phyloP scores from a whole-genome alignment of 768 basidiomycete species.

The Boletus coccyginus region DNA sequence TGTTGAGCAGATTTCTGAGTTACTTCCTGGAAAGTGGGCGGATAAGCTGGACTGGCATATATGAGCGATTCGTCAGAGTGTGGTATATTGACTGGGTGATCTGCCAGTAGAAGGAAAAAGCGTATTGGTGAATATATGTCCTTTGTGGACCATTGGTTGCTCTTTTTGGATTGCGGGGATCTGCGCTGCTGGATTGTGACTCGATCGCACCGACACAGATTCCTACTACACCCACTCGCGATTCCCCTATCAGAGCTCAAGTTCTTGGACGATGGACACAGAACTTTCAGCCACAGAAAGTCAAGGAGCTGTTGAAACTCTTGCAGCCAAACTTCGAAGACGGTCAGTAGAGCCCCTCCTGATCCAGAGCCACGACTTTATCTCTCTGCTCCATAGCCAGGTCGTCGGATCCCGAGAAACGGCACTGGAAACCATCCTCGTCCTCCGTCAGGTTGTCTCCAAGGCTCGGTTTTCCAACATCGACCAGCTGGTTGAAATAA shows the following conservation, averaged over 20 bases:
- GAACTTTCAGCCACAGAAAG: constrained; percentile 38
- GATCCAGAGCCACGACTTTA: constrained; percentile 35
- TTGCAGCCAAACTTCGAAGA: constrained; percentile 68
- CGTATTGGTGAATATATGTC: too few relatives aligned
- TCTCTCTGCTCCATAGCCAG: constrained; percentile 52
- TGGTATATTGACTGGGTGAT: too few relatives aligned
- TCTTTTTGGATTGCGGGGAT: constrained; percentile 15
- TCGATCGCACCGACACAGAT: constrained; percentile 4
- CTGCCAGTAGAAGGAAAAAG: background rate
- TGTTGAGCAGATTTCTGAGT: constrained; percentile 92
- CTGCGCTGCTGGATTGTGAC: constrained; percentile 6
- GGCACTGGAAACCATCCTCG: constrained; percentile 84
- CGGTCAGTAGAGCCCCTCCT: constrained; percentile 47
- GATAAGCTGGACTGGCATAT: constrained; percentile 93
- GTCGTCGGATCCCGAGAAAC: constrained; percentile 88
- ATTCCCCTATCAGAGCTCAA: background rate
- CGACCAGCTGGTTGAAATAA: constrained; percentile 76
- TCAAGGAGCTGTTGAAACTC: constrained; percentile 61
- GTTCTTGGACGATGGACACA: constrained; percentile 40
- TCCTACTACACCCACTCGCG: background rate
- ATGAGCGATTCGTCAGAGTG: constrained; percentile 16
- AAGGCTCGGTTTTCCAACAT: constrained; percentile 84
- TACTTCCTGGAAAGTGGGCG: constrained; percentile 92
- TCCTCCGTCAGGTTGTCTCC: constrained; percentile 87
- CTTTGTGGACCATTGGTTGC: background rate